A percentile compares a stretch with the other conserved stretches of the same genome.
Evolutionary conservation across 1,284 basidiomycete species (phyloP).

Genomic region (Cryptococcus wingfieldii): DNA sequence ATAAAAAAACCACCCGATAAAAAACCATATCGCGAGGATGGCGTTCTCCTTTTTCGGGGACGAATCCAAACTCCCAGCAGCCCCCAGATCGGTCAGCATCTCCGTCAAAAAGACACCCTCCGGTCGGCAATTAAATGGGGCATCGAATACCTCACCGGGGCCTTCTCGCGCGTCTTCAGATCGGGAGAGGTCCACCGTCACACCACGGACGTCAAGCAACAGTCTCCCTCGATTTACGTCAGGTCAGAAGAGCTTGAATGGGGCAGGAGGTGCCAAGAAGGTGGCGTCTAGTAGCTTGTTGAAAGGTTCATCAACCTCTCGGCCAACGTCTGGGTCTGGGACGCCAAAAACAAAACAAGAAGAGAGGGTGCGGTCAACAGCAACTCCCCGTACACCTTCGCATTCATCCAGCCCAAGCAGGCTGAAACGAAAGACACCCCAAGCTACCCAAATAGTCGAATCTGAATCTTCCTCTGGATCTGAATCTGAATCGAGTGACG

Average conservation of each 20-base stretch:
- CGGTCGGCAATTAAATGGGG: background rate
- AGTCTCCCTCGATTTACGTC: background rate
- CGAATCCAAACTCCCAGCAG: conserved; percentile 12
- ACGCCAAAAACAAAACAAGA: background rate
- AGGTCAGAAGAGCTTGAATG: too few species aligned
- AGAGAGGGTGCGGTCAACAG: background rate
- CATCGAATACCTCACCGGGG: background rate
- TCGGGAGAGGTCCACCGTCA: background rate
- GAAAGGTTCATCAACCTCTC: background rate
- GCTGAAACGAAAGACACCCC: conserved; percentile 9
- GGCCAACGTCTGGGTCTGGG: background rate
- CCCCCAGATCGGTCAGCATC: conserved; percentile 8
- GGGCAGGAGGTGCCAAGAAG: background rate
- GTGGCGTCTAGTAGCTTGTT: background rate
- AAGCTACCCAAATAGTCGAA: conserved; percentile 7
- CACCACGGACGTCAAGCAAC: background rate
- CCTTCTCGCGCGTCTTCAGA: background rate
- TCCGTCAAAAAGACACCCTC: conserved; percentile 16
- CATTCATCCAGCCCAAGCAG: conserved; percentile 1
- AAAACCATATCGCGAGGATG: conserved; percentile 13
- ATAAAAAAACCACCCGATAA: background rate
- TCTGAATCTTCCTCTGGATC: conserved; percentile 14
- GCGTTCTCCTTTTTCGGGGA: conserved; percentile 33
- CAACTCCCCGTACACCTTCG: conserved; percentile 3
- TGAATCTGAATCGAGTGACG: conserved; percentile 12